phyloP scores from a whole-genome alignment of 345 rosid species.

The Barbarea vulgaris region DNA sequence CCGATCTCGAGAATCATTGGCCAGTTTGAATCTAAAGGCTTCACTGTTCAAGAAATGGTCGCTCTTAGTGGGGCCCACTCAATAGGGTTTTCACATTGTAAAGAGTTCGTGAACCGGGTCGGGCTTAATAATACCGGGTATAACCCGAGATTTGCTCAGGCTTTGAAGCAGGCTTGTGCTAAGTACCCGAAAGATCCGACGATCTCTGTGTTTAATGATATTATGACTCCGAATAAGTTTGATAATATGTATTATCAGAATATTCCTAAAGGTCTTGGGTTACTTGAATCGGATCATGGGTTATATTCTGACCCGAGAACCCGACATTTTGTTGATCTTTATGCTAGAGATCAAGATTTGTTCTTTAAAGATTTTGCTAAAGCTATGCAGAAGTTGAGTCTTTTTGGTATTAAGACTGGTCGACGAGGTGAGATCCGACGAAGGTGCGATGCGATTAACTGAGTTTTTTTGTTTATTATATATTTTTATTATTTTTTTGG shows the following conservation, averaged over 20 bases:
- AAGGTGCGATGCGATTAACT: constrained; percentile 86
- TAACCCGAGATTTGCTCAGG: constrained; percentile 72
- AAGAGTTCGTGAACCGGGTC: constrained; percentile 57
- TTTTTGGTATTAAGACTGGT: constrained; percentile 73
- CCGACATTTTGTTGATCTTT: constrained; percentile 63
- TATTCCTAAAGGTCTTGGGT: constrained; percentile 75
- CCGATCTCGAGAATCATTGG: constrained; percentile 52
- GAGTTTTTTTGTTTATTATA: constrained; percentile 10
- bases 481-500: neutral
- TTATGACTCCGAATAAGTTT: constrained; percentile 86
- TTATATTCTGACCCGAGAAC: constrained; percentile 59
- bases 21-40: constrained; percentile 61
- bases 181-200: constrained; percentile 65
- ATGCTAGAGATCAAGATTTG: constrained; percentile 61
- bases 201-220: constrained; percentile 81
- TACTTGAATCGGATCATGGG: constrained; percentile 79
- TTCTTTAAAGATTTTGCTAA: constrained; percentile 71
- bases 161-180: constrained; percentile 64
- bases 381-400: constrained; percentile 87
- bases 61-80: constrained; percentile 92
- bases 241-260: constrained; percentile 86
- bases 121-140: constrained; percentile 52
- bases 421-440: constrained; percentile 87
- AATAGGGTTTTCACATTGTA: constrained; percentile 92
- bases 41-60: constrained; percentile 78